Evolutionary conservation across 495 filamentous ascomycete genomes (phyloP).

Genomic region (Antarctomyces pellizariae): DNA sequence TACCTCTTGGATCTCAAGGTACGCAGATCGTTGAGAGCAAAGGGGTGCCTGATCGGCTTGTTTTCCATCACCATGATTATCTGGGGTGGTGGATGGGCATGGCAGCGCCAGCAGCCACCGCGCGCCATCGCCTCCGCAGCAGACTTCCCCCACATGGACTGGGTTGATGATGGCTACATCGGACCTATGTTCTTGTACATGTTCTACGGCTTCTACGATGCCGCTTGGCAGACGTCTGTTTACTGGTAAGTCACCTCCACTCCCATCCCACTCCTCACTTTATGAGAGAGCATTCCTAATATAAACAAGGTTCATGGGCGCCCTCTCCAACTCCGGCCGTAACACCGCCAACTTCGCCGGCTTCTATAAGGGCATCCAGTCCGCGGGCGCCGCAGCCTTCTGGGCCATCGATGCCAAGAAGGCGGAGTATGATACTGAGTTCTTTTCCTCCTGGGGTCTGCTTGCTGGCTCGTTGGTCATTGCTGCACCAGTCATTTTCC

Average conservation of each 20-base stretch:
- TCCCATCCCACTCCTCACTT: not conserved
- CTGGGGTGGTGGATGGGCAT: slow-evolving; percentile 77
- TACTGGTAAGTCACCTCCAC: slow-evolving; percentile 43
- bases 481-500: slow-evolving; percentile 52
- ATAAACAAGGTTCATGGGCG: slow-evolving; percentile 62
- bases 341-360: slow-evolving; percentile 84
- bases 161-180: slow-evolving; percentile 38
- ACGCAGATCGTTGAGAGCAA: slow-evolving; percentile 52
- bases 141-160: slow-evolving; percentile 29
- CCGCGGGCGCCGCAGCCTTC: slow-evolving; percentile 71
- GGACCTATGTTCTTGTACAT: slow-evolving; percentile 84
- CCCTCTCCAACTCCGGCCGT: slow-evolving; percentile 72
- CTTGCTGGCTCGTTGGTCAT: slow-evolving; percentile 45
- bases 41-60: slow-evolving; percentile 38
- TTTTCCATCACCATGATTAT: slow-evolving; percentile 55
- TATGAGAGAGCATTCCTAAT: slow-evolving; percentile 2
- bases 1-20: slow-evolving; percentile 44
- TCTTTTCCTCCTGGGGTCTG: slow-evolving; percentile 21
- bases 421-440: slow-evolving; percentile 32
- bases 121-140: slow-evolving; percentile 20
- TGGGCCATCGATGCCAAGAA: slow-evolving; percentile 51
- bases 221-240: slow-evolving; percentile 62
- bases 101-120: slow-evolving; percentile 35
- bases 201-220: slow-evolving; percentile 82
- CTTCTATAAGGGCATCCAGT: slow-evolving; percentile 95